These are phyloP conservation scores for Gigaspora rosea DNA, from an alignment of 192 early-diverging fungal species.

Conservation along the genomic window DNA sequence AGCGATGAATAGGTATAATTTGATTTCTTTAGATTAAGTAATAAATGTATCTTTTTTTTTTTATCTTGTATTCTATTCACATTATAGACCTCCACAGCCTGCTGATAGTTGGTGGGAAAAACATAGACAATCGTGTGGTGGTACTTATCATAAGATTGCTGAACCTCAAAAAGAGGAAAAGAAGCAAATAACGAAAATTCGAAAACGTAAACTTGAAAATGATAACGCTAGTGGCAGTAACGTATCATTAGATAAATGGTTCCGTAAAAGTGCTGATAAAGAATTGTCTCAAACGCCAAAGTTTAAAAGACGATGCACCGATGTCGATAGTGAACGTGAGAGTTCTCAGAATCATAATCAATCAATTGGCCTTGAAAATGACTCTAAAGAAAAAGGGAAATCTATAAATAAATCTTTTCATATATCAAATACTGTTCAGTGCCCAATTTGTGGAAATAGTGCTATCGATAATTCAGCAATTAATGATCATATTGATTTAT, in stretches of 20 bases:
- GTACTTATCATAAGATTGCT: conserved; percentile 61
- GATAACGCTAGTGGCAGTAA: neutral
- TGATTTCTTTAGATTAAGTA: neutral
- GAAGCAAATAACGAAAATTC: neutral
- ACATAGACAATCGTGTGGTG: conserved; percentile 67
- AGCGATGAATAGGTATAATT: conserved; percentile 57
- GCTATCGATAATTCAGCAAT: conserved; percentile 32
- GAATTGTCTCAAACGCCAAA: neutral
- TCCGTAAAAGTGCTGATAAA: neutral
- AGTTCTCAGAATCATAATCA: too few relatives aligned
- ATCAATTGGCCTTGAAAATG: too few relatives aligned
- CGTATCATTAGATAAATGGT: neutral
- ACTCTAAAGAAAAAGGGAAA: neutral
- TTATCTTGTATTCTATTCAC: neutral
- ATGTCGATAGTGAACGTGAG: neutral
- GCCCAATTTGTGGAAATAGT: conserved; percentile 35
- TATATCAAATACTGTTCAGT: conserved; percentile 26
- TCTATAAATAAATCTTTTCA: neutral
- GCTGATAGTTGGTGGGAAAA: conserved; percentile 65
- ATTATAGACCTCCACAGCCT: conserved; percentile 58
- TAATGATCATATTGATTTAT: conserved; percentile 46
- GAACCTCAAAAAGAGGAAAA: conserved; percentile 49
- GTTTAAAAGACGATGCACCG: neutral
- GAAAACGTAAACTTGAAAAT: conserved; percentile 10
- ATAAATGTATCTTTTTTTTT: neutral